Evolutionary conservation across 306 rosid genomes (phyloP).

Genomic region (Begonia masoniana): DNA sequence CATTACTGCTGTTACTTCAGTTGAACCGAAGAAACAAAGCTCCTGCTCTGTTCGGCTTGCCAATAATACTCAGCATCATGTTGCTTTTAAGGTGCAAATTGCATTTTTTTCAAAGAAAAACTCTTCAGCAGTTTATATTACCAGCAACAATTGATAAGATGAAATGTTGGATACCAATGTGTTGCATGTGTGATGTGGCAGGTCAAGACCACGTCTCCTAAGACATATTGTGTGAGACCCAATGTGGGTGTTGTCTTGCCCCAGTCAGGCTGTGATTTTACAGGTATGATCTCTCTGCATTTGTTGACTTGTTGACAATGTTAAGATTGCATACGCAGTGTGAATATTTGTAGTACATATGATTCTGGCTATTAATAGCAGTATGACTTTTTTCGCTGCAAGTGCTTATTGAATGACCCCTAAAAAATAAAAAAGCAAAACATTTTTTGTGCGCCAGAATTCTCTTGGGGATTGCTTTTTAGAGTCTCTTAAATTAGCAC

Average conservation of each 20-base stretch:
- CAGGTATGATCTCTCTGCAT: slow-evolving; percentile 32
- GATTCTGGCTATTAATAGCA: too few relatives aligned
- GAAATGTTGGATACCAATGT: slow-evolving; percentile 1
- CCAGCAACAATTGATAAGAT: neutral
- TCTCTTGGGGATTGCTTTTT: too few relatives aligned
- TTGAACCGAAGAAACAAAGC: slow-evolving; percentile 80
- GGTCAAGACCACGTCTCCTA: slow-evolving; percentile 95
- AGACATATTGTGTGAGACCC: slow-evolving; percentile 79
- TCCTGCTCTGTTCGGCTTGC: slow-evolving; percentile 55
- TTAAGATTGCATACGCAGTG: too few relatives aligned
- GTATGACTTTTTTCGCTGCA: too few relatives aligned
- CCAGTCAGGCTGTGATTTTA: slow-evolving; percentile 43
- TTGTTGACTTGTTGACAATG: too few relatives aligned
- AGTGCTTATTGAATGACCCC: too few relatives aligned
- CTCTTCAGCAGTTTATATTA: too few relatives aligned
- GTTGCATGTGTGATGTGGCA: slow-evolving; percentile 16
- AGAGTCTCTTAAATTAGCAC: too few relatives aligned
- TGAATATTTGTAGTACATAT: too few relatives aligned
- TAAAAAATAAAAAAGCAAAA: too few relatives aligned
- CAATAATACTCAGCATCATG: slow-evolving; percentile 41
- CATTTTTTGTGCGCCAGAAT: too few relatives aligned
- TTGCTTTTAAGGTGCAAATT: slow-evolving; percentile 67
- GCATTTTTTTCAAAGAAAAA: neutral
- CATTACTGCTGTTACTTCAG: slow-evolving; percentile 24
- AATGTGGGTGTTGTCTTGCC: slow-evolving; percentile 77